Evolutionary conservation across 1,284 basidiomycete species (phyloP), one percentile per base, ranked within the genome.

Genomic region (Ceratobasidium sp.): DNA sequence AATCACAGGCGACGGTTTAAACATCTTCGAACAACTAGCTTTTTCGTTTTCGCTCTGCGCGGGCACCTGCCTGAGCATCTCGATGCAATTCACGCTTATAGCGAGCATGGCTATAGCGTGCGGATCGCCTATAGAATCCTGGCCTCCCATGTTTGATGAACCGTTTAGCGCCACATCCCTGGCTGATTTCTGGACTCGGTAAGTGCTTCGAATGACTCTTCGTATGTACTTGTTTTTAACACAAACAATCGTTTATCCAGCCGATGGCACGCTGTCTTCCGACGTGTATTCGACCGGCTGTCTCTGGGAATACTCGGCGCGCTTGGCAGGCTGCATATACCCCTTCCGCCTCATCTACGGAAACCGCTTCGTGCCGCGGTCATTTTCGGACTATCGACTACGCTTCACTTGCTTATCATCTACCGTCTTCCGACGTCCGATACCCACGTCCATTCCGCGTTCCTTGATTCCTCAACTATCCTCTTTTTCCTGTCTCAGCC

Each of bases 401-500:
- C 72, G 33, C 51, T 78, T 22, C 74, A 75, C 62, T 63, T 65
- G 66, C 29, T 54, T 53, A 27, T 76, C 75, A 65, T 62, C 57
- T 47, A 66, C 66, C 66, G 56, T 41, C n/a, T 60, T 57, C 41
- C 66, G 53, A 53, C 56, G 24, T 66, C 75, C 56, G 57, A 72
- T 33, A 41, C 64, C 14, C 63, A 50, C 47, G 67, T 45, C 45
- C 54, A 64, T 51, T 41, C 65, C 19, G 17, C 57, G 14, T 57
- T 60, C 54, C 48, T 74, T 19, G 63, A 64, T 60, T 27, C 60
- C 15, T 64, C 69, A n/a, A 73, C 63, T 9, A 53, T 77, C 31
- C 50, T 67, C 33, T 78, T 78, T 74, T 78, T 78, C 74, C 22
- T 75, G 1, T 73, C 75, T 22, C 77, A 78, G 59, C 76, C 77